Base-by-base conservation (phyloP, 805 yeast species). In the Priceomyces haplophilus region DNA sequence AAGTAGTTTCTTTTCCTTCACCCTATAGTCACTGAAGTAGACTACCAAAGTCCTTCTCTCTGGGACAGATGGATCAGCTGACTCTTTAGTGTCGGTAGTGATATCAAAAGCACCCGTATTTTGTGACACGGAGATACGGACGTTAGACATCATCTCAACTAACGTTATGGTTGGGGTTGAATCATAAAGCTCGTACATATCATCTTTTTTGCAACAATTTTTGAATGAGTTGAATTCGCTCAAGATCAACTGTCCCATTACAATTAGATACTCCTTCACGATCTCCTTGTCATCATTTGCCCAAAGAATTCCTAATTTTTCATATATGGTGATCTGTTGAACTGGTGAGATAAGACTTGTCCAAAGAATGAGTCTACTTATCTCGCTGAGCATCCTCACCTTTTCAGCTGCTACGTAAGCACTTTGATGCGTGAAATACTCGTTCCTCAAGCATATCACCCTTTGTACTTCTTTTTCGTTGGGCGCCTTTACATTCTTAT, bases 391-490 rank as follows among this genome's bases (percentile, higher is more conserved):
- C 13, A 73, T 46, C 41, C 72, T 53, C 13, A 73, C 59, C 20
- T 60, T 64, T 47, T 75, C 79, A 3, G 69, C 61, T 1, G 75
- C 72, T 34, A 64, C 53, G 44, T 68, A 75, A 1, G 70, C 53
- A 34, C 64, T 69, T 29, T 64, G 58, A 21, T 62, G 64, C 3
- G 68, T 62, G 2, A 59, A 49, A 57, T 69, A 75, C 44, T 72
- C 75, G 6, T 68, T 65, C 18, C 75, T 50, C 7, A 54, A 41
- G 0, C 61, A 53, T 7, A 67, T 41, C 0, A 55, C 65, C n/a
- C 49, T 42, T 12, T 61, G 61, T 1, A 65, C 51, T 42, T 67
- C 69, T 31, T 54, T 57, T 38, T 65, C 59, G 1, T 54, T 58
- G 0, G 80, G 79, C 6, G 64, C 56, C 5, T 62, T 56, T 3